phyloP scores from a whole-genome alignment of 768 basidiomycete genomes.

The Terana coerulea region DNA sequence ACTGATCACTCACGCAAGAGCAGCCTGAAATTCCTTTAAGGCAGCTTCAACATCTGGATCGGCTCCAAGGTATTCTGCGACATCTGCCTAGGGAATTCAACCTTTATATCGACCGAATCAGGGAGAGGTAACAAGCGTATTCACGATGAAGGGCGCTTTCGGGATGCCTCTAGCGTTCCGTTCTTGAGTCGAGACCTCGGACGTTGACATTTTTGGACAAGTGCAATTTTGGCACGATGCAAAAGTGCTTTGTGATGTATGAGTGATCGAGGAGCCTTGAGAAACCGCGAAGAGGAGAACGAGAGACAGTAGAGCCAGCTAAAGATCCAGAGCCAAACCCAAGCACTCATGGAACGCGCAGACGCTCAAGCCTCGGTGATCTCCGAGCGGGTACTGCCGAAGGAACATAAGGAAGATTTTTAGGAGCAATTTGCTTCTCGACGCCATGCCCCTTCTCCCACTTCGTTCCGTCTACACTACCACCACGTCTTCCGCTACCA shows the following conservation, averaged over 20 bases:
- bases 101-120: background rate
- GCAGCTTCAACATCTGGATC: slow-evolving; percentile 75
- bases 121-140: slow-evolving; percentile 25
- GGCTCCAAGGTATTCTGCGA: slow-evolving; percentile 79
- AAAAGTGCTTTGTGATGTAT: background rate
- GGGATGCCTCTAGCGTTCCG: slow-evolving; percentile 93
- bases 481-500: background rate
- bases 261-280: background rate
- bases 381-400: background rate
- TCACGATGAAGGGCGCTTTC: slow-evolving; percentile 89
- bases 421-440: slow-evolving; percentile 6
- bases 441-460: slow-evolving; percentile 1
- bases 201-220: slow-evolving; percentile 11
- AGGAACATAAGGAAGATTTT: slow-evolving; percentile 5
- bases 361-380: too few species aligned
- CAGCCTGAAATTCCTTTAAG: slow-evolving; percentile 84
- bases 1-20: slow-evolving; percentile 71
- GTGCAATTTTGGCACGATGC: background rate
- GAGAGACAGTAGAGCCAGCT: too few species aligned
- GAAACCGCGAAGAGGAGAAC: too few species aligned
- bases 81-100: slow-evolving; percentile 60
- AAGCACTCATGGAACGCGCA: too few species aligned
- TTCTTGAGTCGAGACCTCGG: slow-evolving; percentile 26
- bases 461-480: background rate
- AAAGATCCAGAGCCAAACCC: too few species aligned